Percentiles rank a stretch among this genome's conserved stretches.
phyloP scores from a whole-genome alignment of 2,329 filamentous ascomycete genomes.

The Calonectria montana region DNA sequence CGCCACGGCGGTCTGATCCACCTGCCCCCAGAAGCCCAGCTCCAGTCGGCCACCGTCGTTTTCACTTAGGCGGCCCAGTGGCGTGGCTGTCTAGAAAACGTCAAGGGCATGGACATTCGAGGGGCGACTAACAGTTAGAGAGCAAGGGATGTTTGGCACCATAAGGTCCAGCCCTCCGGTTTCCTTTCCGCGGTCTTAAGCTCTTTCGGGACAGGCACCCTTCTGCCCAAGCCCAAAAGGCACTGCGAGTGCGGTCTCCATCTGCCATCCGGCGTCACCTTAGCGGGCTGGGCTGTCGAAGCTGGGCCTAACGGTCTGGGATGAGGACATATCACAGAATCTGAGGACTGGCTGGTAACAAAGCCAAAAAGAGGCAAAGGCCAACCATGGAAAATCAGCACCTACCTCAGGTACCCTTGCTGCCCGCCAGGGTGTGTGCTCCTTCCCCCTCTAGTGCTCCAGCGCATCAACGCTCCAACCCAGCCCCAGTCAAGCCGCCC shows the following conservation, averaged over 20 bases:
- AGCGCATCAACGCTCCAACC: slow-evolving; percentile 11
- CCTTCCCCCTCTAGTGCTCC: slow-evolving; percentile 32
- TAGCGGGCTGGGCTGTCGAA: slow-evolving; percentile 1
- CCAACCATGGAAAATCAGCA: slow-evolving; percentile 4
- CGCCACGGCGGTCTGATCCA: slow-evolving; percentile 26
- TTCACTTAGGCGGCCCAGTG: slow-evolving; percentile 12
- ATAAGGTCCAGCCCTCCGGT: slow-evolving; percentile 27
- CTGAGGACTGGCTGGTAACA: neutral
- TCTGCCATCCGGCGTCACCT: slow-evolving; percentile 25
- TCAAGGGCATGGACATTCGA: slow-evolving; percentile 19
- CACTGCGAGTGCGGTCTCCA: slow-evolving; percentile 4
- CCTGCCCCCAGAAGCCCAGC: slow-evolving; percentile 20
- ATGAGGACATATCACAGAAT: slow-evolving; percentile 6
- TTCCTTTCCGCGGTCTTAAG: slow-evolving; percentile 36
- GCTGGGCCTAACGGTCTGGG: neutral
- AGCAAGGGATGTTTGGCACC: slow-evolving; percentile 26
- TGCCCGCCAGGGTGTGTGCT: slow-evolving; percentile 20
- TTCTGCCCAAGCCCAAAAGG: slow-evolving; percentile 14
- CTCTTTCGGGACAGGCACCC: slow-evolving; percentile 33
- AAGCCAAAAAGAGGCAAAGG: neutral
- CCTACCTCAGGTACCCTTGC: neutral
- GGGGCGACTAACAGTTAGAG: slow-evolving; percentile 23
- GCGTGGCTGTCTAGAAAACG: slow-evolving; percentile 15
- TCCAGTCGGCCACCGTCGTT: slow-evolving; percentile 20
- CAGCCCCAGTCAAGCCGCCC: slow-evolving; percentile 36